Base-by-base conservation (phyloP, 176 grass and related monocot genomes). In the Oryza longistaminata region DNA sequence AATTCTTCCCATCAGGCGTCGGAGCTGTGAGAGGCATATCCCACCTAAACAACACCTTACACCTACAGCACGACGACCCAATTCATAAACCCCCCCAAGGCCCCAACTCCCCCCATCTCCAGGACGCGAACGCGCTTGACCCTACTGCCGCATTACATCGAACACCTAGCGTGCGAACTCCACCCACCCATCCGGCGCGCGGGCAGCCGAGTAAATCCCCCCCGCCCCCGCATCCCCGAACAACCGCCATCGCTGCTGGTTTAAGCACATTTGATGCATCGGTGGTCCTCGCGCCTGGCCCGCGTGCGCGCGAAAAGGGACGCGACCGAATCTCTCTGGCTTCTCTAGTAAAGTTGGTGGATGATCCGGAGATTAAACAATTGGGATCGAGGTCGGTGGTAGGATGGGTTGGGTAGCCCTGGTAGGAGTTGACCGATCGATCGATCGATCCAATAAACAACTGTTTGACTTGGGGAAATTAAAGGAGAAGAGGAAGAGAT, bases 41-140 rank as follows among this genome's bases (percentile, higher is more conserved):
- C 71, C 53, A 89, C 71, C 82, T 76, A 85, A 85, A 81, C 82
- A 76, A 31, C 82, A 81, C n/a, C 21, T 61, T 85, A 31, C 82
- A 81, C 29, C 26, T 61, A 88, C 75, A 31, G 29, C 29, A 75
- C 45, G 52, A 25, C 34, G 2, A 21, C 2, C 34, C 46, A 19
- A 66, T 43, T 72, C 40, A 73, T 1, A 66, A 75, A 11, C 42
- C 42, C 42, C 42, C 42, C 8, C 10, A 55, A 27, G 27, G 27
- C 27, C 27, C 27, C 27, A 27, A 27, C 27, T 27, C 27, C 34
- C 34, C 34, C 34, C 52, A 17, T 76, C 82, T 70, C 31, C 77
- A 50, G 37, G 82, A 81, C 27, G 64, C 62, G 6, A 74, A 75
- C 48, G 37, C 7, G 34, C 65, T 37, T 74, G 17, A 73, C 19